Evolutionary conservation across 2,329 filamentous ascomycete species (phyloP).

Genomic region (Exophiala mesophila): DNA sequence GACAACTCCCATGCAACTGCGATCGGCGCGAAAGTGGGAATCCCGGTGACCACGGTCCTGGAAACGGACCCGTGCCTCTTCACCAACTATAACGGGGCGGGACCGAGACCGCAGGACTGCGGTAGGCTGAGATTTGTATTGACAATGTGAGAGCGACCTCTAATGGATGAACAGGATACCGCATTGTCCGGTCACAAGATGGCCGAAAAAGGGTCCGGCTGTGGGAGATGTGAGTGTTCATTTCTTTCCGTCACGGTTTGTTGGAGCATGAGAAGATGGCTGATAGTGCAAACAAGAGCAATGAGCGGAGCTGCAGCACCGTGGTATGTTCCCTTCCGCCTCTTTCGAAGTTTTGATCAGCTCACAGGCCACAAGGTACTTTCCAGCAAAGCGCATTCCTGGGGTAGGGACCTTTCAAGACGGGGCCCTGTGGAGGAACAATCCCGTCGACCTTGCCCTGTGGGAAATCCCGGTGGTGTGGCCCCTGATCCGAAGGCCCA

Average conservation of each 20-base stretch:
- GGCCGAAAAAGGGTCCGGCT: slow-evolving; percentile 11
- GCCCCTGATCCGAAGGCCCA: slow-evolving; percentile 17
- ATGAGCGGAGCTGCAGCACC: slow-evolving; percentile 23
- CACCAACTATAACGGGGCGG: slow-evolving; percentile 26
- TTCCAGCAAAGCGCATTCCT: slow-evolving; percentile 21
- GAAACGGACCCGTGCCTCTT: slow-evolving; percentile 17
- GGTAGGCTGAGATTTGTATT: slow-evolving; percentile 4
- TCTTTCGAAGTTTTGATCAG: slow-evolving; percentile 1
- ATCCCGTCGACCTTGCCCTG: slow-evolving; percentile 20
- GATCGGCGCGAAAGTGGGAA: slow-evolving; percentile 22
- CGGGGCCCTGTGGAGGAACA: slow-evolving; percentile 20
- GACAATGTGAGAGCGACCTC: slow-evolving; percentile 8
- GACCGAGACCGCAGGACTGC: slow-evolving; percentile 7
- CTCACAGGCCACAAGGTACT: slow-evolving; percentile 18
- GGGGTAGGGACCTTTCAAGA: slow-evolving; percentile 26
- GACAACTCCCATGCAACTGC: slow-evolving; percentile 21
- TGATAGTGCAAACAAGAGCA: slow-evolving; percentile 19
- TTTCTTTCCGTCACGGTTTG: slow-evolving; percentile 2
- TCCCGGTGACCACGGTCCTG: slow-evolving; percentile 22
- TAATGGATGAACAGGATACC: slow-evolving; percentile 17
- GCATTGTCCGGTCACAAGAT: slow-evolving; percentile 15
- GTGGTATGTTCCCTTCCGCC: slow-evolving; percentile 9
- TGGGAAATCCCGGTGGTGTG: slow-evolving; percentile 22
- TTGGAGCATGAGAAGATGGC: slow-evolving; percentile 4
- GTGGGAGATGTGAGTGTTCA: slow-evolving; percentile 20